Conservation (phyloP, 2,329 filamentous ascomycete species). For the Sclerotinia subarctica region DNA sequence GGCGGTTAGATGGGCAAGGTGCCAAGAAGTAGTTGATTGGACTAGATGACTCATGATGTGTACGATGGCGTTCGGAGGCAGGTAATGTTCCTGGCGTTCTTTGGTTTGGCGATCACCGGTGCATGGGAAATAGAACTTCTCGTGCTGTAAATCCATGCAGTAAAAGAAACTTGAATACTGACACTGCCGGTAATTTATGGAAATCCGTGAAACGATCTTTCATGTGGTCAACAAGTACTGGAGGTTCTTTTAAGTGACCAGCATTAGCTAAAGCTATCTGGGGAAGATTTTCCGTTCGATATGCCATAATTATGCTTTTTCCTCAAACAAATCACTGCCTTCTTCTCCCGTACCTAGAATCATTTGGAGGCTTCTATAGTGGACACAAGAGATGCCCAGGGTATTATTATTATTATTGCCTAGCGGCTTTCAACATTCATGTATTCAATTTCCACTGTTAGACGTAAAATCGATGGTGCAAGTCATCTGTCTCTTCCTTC, state of each 20-base stretch:
- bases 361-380: not conserved
- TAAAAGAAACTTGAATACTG: not conserved
- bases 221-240: not conserved
- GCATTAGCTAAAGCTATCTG: not conserved
- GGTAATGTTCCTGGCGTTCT: conserved; percentile 5
- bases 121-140: not conserved
- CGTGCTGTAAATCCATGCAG: not conserved
- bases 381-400: not conserved
- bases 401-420: not conserved
- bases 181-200: not conserved
- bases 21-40: not conserved
- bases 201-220: not conserved
- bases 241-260: not conserved
- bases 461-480: not conserved
- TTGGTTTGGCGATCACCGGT: not conserved
- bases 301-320: not conserved
- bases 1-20: conserved; percentile 29
- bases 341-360: not conserved
- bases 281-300: not conserved
- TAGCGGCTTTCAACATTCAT: not conserved
- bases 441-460: not conserved
- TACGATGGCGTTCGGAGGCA: conserved; percentile 1
- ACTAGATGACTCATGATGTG: not conserved
- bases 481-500: not conserved
- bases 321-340: not conserved